A percentile compares a stretch with the other conserved stretches of the same genome.
These are phyloP conservation scores for Daldinia vernicosa DNA, from an alignment of 495 filamentous ascomycete genomes.

Conservation along the genomic window DNA sequence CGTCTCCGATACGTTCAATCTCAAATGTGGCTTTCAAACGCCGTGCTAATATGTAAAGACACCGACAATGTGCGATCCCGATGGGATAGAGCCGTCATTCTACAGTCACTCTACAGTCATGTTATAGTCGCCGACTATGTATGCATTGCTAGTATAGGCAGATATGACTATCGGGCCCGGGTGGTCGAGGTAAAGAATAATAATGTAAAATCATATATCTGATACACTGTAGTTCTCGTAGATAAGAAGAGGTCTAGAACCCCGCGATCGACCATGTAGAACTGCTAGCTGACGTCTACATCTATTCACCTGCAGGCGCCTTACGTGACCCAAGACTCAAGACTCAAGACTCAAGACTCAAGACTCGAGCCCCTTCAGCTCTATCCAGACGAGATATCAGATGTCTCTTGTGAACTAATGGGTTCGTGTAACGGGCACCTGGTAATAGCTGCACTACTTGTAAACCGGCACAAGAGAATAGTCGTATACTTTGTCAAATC, in stretches of 20 bases:
- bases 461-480: constrained; percentile 20
- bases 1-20: constrained; percentile 3
- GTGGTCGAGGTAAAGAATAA: constrained; percentile 7
- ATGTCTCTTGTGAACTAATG: not conserved
- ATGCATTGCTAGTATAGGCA: not conserved
- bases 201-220: not conserved
- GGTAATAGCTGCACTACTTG: constrained; percentile 17
- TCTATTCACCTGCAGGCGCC: constrained; percentile 24
- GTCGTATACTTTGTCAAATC: not conserved
- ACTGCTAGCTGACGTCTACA: constrained; percentile 12
- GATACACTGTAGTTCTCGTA: constrained; percentile 3
- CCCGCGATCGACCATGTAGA: constrained; percentile 16
- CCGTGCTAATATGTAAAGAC: not conserved
- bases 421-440: not conserved
- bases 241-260: constrained; percentile 36
- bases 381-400: not conserved
- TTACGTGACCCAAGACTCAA: not conserved
- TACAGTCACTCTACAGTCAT: not conserved
- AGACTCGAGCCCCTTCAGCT: not conserved
- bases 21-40: constrained; percentile 17
- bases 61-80: constrained; percentile 3
- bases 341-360: not conserved
- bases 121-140: constrained; percentile 11
- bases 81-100: constrained; percentile 4
- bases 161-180: constrained; percentile 33